These are phyloP conservation scores for Chlorella sorokiniana DNA, from an alignment of 139 green algal species.

Conservation along the genomic window DNA sequence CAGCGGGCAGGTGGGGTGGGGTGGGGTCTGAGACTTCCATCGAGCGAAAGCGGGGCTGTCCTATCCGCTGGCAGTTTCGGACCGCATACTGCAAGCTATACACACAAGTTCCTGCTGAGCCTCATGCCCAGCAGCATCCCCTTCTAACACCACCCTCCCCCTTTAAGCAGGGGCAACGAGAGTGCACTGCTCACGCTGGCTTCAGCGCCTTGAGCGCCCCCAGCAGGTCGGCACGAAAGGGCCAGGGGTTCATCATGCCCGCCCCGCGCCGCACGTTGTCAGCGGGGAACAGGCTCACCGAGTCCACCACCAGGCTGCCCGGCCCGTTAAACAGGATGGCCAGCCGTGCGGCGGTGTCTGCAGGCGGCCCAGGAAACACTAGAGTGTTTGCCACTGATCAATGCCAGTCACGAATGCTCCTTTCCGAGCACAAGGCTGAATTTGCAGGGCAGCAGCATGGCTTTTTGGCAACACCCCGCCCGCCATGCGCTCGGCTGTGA, in stretches of 20 bases:
- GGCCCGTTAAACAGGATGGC: constrained; percentile 21
- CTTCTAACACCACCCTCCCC: too few species aligned
- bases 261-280: constrained; percentile 33
- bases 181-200: constrained; percentile 23
- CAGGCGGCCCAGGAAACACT: not conserved
- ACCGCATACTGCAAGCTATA: too few species aligned
- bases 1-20: not conserved
- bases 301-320: constrained; percentile 32
- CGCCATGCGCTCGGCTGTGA: not conserved
- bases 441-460: not conserved
- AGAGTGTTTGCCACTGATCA: too few species aligned
- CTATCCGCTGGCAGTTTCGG: too few species aligned
- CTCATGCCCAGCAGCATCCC: too few species aligned
- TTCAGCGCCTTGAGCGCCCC: constrained; percentile 39
- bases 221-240: constrained; percentile 50
- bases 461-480: not conserved
- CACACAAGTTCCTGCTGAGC: too few species aligned
- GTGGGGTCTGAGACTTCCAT: too few species aligned
- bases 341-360: constrained; percentile 24
- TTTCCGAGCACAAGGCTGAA: too few species aligned
- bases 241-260: constrained; percentile 42
- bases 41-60: too few species aligned
- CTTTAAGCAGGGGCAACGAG: too few species aligned
- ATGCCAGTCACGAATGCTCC: too few species aligned
- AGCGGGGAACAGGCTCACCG: constrained; percentile 46